These are phyloP conservation scores for Gillenia trifoliata DNA, from an alignment of 306 rosid species.

Conservation along the genomic window DNA sequence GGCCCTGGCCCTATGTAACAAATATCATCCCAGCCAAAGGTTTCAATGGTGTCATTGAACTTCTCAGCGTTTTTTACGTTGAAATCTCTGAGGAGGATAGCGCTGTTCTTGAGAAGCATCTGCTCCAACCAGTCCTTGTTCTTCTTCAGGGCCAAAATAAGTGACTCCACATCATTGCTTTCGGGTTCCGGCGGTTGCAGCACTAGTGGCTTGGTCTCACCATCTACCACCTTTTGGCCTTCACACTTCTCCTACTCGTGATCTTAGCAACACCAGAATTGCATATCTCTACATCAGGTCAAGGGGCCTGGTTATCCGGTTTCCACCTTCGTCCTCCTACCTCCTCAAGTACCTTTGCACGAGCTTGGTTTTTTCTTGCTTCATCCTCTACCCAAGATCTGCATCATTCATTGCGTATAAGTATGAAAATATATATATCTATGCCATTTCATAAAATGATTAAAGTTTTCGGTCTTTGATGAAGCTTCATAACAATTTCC, in stretches of 20 bases:
- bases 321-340: constrained; percentile 89
- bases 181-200: constrained; percentile 40
- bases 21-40: constrained; percentile 69
- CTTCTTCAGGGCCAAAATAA: constrained; percentile 35
- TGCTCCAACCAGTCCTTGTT: constrained; percentile 70
- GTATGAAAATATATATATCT: constrained; percentile 4
- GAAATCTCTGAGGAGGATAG: constrained; percentile 64
- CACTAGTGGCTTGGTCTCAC: constrained; percentile 69
- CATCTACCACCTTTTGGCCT: constrained; percentile 69
- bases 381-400: constrained; percentile 99
- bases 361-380: constrained; percentile 74
- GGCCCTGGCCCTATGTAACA: constrained; percentile 85
- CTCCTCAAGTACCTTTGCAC: constrained; percentile 86
- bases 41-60: constrained; percentile 62
- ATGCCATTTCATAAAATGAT: not conserved
- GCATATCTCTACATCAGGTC: constrained; percentile 17
- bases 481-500: not conserved
- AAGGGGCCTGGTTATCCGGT: constrained; percentile 49
- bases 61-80: constrained; percentile 48
- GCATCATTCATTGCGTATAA: constrained; percentile 30
- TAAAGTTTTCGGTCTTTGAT: not conserved
- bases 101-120: constrained; percentile 65
- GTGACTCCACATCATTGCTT: constrained; percentile 38
- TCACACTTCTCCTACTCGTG: constrained; percentile 54
- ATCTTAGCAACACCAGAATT: constrained; percentile 12